Conservation (phyloP, 2,329 filamentous ascomycete species). For the Gremmenia infestans region DNA sequence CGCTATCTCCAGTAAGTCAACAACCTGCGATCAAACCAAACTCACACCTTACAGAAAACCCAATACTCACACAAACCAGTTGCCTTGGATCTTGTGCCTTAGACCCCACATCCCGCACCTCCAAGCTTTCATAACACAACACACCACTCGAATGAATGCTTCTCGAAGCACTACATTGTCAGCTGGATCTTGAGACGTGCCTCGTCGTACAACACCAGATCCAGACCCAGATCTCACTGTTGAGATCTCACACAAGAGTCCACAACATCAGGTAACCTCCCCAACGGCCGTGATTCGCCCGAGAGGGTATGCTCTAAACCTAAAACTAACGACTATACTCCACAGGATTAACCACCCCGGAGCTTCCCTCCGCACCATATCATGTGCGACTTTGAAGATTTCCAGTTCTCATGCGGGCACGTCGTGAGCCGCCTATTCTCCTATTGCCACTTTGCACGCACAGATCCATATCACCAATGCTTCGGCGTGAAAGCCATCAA, state of each 20-base stretch:
- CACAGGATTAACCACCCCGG: background rate
- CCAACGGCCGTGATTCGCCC: too few species aligned
- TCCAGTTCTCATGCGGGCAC: constrained; percentile 62
- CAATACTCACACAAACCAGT: background rate
- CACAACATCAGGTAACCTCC: background rate
- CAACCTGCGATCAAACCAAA: too few species aligned
- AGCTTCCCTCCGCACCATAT: background rate
- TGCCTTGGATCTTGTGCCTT: background rate
- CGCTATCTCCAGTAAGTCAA: too few species aligned
- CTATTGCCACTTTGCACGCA: constrained; percentile 71
- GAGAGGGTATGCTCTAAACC: too few species aligned
- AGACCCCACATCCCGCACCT: background rate
- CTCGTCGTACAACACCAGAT: background rate
- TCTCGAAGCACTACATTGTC: background rate
- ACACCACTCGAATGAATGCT: background rate
- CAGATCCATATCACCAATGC: constrained; percentile 66
- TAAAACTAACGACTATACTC: background rate
- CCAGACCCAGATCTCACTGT: background rate
- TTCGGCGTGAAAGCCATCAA: constrained; percentile 61
- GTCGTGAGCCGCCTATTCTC: constrained; percentile 54
- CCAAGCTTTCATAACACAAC: background rate
- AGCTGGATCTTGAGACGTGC: background rate
- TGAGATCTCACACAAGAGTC: background rate
- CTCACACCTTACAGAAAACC: too few species aligned
- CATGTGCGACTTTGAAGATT: constrained; percentile 71